A percentile compares a stretch with the other conserved stretches of the same genome.
Evolutionary conservation across 305 asterid species (phyloP).

Genomic region (Fraxinus latifolia): DNA sequence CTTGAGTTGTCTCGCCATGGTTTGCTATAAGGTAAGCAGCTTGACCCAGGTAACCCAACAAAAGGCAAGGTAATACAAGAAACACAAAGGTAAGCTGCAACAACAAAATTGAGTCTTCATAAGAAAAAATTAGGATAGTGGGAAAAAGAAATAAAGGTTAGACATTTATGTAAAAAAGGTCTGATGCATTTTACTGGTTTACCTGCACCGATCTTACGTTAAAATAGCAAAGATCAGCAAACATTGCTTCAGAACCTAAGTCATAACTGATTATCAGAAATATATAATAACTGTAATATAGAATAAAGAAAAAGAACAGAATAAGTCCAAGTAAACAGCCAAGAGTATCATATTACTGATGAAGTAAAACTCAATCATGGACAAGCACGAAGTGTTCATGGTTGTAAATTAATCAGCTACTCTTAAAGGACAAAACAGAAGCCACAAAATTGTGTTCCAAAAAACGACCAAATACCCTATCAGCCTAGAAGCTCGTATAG

Average conservation of each 20-base stretch:
- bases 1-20: slow-evolving; percentile 91
- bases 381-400: not conserved
- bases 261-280: slow-evolving; percentile 44
- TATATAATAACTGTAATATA: slow-evolving; percentile 20
- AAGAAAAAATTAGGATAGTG: slow-evolving; percentile 19
- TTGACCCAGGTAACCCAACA: slow-evolving; percentile 99
- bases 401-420: slow-evolving; percentile 16
- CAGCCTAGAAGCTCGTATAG: slow-evolving; percentile 13
- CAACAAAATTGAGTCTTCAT: slow-evolving; percentile 22
- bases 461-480: not conserved
- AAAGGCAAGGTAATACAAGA: slow-evolving; percentile 95
- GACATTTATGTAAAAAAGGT: not conserved
- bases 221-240: slow-evolving; percentile 99
- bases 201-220: slow-evolving; percentile 98
- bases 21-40: slow-evolving; percentile 97
- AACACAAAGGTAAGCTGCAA: slow-evolving; percentile 91
- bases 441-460: slow-evolving; percentile 2
- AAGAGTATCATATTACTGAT: slow-evolving; percentile 2
- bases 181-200: slow-evolving; percentile 24
- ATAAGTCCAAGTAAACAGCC: slow-evolving; percentile 8
- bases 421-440: not conserved
- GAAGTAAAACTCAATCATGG: not conserved
- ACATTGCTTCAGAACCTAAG: slow-evolving; percentile 99
- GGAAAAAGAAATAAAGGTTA: not conserved
- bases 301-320: slow-evolving; percentile 2